phyloP scores from a whole-genome alignment of 2,329 filamentous ascomycete species.

The Talaromyces verruculosus region DNA sequence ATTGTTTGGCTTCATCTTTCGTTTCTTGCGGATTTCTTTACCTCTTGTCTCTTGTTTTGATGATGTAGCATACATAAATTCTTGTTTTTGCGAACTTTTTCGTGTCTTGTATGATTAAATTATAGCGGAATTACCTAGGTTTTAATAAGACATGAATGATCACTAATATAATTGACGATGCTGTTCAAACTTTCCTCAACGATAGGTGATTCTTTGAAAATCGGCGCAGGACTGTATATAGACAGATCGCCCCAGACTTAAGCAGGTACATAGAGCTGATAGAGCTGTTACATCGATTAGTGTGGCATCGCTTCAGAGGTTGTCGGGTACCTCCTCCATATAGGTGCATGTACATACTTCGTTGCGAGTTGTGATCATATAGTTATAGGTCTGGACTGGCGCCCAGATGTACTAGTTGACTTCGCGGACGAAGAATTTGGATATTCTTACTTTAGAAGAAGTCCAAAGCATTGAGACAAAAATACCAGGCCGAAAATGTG shows the following conservation, averaged over 20 bases:
- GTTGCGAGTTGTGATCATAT: too few species aligned
- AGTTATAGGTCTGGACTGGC: too few species aligned
- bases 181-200: background rate
- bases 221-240: background rate
- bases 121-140: background rate
- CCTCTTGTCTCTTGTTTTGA: background rate
- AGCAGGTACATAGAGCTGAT: background rate
- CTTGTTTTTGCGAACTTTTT: background rate
- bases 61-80: conserved; percentile 8
- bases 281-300: background rate
- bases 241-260: background rate
- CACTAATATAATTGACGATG: background rate
- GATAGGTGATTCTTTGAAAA: background rate
- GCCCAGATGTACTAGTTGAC: too few species aligned
- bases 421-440: background rate
- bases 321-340: background rate
- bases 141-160: conserved; percentile 2
- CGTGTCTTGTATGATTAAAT: conserved; percentile 4
- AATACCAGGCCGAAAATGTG: conserved; percentile 10
- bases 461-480: background rate
- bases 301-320: background rate
- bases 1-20: background rate
- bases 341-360: too few species aligned
- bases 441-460: background rate
- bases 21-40: background rate